Base-by-base conservation (phyloP, 257 asterid species). In the Mentha longifolia region DNA sequence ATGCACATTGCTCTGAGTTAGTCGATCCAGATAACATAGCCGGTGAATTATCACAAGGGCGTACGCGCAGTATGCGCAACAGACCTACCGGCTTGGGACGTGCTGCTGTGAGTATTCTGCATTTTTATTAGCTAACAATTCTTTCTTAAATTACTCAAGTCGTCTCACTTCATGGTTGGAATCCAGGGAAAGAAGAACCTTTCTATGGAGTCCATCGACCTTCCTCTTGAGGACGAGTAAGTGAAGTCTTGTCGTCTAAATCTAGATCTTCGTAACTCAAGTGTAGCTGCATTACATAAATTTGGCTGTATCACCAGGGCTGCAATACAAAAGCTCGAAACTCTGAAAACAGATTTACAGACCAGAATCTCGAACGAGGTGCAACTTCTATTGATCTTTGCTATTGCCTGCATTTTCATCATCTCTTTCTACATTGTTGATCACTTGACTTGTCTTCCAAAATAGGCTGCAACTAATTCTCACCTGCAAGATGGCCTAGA, bases 151-250 rank as follows among this genome's bases (percentile, higher is more conserved):
- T 31, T 35, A 49, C 33, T n/a, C 25, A 72, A 49, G 17, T 49
- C 41, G 42, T 67, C 80, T 39, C 55, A 60, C 68, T 35, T 72
- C 20, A 37, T 74, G 42, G 52, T 11, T 73, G 75, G 77, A 46
- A 30, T 79, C 65, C 81, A 92, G 98, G 99, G 78, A 80, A 90
- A 79, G 90, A 95, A 88, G 91, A 88, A 92, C 79, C 94, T 84
- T 35, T 87, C 97, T 13, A 86, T 80, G 92, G 99, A 95, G 65
- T 88, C 98, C 64, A 83, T 87, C 59, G 96, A 87, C 61, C 74
- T 82, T 76, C 79, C 85, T 42, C 35, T 31, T 64, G 96, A 87
- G 12, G 96, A 89, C 6, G 96, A 86, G 99, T 95, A 87, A 92
- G 99, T 89, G 75, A 79, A 73, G 64, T 57, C 60, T 77, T 67